Base-by-base conservation (phyloP, 1,284 basidiomycete genomes). In the Dichomitus squalens region DNA sequence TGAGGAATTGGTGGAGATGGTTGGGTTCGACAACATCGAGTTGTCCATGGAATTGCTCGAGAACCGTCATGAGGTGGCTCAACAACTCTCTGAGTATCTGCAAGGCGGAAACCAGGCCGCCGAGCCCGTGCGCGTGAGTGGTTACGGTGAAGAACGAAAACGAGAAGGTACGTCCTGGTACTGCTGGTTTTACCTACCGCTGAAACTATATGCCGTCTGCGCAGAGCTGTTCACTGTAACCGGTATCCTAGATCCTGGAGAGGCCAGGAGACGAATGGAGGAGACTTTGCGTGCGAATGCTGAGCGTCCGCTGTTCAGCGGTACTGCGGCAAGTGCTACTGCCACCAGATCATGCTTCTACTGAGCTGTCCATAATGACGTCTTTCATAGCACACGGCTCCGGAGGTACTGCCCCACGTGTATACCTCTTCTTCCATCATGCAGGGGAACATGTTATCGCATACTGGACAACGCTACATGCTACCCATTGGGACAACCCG, bases 1-100 rank as follows among this genome's bases (percentile, higher is more conserved):
- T 25, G 82, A 78, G 33, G 88, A 92, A 63, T 73, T 97, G 1
- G 86, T 83, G 2, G 95, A 97, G 61, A 76, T 91, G n/a, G 74
- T 96, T 49, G 96, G 96, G 0, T 94, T 90, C 67, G 93, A 96
- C 61, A 84, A 92, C 29, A 84, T 95, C 34, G 93, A 93, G 43
- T 71, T 87, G 44, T 83, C 82, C 25, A 79, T 79, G 75, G 79
- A 84, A 43, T 78, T 91, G 38, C 67, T 91, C 7, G 65, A 74
- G 20, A 72, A 80, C 50, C 81, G 89, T 33, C 58, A 60, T 8
- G 64, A 67, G 0, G 67, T 83, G 7, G 60, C 57, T 1, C 44
- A 59, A 46, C 65, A 58, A 27, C 44, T 64, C 6, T 58, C 52
- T 7, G 39, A n/a, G 1, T 61, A 57, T 41, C 33, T 61, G 12